Percentiles rank a stretch among this genome's conserved stretches.
phyloP scores from a whole-genome alignment of 257 asterid species.

The Cynanchum wilfordii region DNA sequence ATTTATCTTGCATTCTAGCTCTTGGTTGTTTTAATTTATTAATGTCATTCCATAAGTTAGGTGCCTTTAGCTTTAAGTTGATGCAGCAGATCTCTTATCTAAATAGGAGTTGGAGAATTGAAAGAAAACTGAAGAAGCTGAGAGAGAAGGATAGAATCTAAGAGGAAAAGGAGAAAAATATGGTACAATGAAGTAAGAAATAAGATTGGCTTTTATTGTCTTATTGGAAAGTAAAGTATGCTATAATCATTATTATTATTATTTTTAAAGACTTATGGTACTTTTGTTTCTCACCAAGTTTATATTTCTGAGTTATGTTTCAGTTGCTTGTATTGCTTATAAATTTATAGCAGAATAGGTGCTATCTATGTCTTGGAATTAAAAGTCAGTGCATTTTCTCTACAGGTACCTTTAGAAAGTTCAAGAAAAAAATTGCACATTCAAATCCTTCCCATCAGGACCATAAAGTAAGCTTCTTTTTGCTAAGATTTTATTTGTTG shows the following conservation, averaged over 20 bases:
- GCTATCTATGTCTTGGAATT: background rate
- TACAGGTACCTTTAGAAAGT: slow-evolving; percentile 90
- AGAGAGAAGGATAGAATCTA: background rate
- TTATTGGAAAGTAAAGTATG: background rate
- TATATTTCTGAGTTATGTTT: background rate
- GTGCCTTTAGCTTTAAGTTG: background rate
- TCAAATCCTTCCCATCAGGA: slow-evolving; percentile 46
- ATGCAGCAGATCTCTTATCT: background rate
- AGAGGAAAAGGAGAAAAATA: background rate
- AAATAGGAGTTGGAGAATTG: background rate
- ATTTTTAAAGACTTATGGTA: background rate
- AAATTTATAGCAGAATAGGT: background rate
- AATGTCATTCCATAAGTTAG: background rate
- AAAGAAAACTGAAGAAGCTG: background rate
- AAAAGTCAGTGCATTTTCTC: background rate
- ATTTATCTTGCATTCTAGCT: background rate
- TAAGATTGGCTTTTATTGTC: background rate
- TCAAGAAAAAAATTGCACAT: slow-evolving; percentile 67
- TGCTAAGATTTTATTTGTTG: slow-evolving; percentile 3
- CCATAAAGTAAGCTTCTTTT: slow-evolving; percentile 43
- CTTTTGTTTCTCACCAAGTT: background rate
- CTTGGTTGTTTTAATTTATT: background rate
- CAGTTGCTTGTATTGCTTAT: background rate
- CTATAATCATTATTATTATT: background rate
- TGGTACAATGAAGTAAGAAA: background rate